These are phyloP conservation scores for Fusarium burgessii DNA, from an alignment of 2,329 filamentous ascomycete species.

Conservation along the genomic window DNA sequence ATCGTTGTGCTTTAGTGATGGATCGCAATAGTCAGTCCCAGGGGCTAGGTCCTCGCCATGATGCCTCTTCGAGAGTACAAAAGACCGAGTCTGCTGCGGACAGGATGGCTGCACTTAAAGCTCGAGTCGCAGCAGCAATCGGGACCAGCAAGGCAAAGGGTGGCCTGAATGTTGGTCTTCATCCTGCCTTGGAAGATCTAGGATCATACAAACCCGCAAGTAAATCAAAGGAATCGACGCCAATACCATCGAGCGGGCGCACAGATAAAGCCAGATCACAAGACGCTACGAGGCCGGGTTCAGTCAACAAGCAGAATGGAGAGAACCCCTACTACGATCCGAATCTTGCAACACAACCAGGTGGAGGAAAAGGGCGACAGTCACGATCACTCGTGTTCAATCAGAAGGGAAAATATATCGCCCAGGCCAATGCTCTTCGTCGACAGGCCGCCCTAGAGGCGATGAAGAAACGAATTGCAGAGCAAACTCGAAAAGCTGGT, in stretches of 20 bases:
- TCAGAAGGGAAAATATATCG: slow-evolving; percentile 96
- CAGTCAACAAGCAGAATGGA: slow-evolving; percentile 19
- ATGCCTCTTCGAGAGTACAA: slow-evolving; percentile 65
- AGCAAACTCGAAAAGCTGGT: slow-evolving; percentile 87
- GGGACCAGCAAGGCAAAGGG: slow-evolving; percentile 70
- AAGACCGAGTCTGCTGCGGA: slow-evolving; percentile 70
- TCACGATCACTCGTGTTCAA: slow-evolving; percentile 89
- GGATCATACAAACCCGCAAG: slow-evolving; percentile 59
- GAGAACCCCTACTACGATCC: slow-evolving; percentile 87
- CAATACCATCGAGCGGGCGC: slow-evolving; percentile 30
- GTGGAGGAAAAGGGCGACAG: slow-evolving; percentile 70
- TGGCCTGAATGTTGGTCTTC: slow-evolving; percentile 79
- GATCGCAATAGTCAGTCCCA: slow-evolving; percentile 64
- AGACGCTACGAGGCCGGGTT: slow-evolving; percentile 40
- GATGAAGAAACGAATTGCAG: slow-evolving; percentile 94
- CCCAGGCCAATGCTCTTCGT: slow-evolving; percentile 89
- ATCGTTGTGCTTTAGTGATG: slow-evolving; percentile 52
- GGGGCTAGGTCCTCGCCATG: slow-evolving; percentile 68
- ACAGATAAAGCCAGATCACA: slow-evolving; percentile 30
- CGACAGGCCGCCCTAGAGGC: slow-evolving; percentile 89
- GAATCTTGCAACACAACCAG: slow-evolving; percentile 70
- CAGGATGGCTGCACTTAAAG: slow-evolving; percentile 81
- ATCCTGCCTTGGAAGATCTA: slow-evolving; percentile 77
- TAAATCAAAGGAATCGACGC: slow-evolving; percentile 52
- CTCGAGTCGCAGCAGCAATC: slow-evolving; percentile 81